phyloP scores from a whole-genome alignment of 257 asterid genomes.

The Phtheirospermum japonicum region DNA sequence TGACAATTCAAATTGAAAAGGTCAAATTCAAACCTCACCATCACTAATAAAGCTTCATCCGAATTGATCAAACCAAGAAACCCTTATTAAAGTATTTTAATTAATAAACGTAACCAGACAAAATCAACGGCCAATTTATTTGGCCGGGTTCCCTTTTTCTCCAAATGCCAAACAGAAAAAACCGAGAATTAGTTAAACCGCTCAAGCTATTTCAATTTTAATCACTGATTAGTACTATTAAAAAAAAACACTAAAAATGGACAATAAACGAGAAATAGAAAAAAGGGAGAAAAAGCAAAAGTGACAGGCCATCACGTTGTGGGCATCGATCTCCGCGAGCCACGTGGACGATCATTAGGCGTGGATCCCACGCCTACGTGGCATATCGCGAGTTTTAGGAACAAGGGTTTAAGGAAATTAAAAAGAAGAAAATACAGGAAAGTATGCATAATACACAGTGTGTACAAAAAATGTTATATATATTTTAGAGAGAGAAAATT shows the following conservation, averaged over 20 bases:
- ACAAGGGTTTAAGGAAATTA: conserved; percentile 38
- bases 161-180: conserved; percentile 20
- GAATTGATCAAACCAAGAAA: no score
- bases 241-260: no score
- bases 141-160: not conserved
- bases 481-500: conserved; percentile 39
- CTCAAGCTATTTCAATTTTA: not conserved
- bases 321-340: conserved; percentile 29
- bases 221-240: not conserved
- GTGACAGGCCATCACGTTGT: conserved; percentile 53
- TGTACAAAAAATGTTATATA: not conserved
- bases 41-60: no score
- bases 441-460: not conserved
- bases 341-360: conserved; percentile 47
- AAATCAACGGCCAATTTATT: conserved; percentile 12
- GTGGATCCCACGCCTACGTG: conserved; percentile 60
- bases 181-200: not conserved
- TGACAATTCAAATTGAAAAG: conserved; percentile 1
- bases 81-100: conserved; percentile 10
- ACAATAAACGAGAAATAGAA: not conserved
- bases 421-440: not conserved
- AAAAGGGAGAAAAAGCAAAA: conserved; percentile 3
- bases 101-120: conserved; percentile 21
- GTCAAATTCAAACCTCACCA: no score
- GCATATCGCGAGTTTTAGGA: conserved; percentile 35